Evolutionary conservation across 345 rosid species (phyloP), one percentile per base, ranked within the genome.

Genomic region (Salix arbutifolia): DNA sequence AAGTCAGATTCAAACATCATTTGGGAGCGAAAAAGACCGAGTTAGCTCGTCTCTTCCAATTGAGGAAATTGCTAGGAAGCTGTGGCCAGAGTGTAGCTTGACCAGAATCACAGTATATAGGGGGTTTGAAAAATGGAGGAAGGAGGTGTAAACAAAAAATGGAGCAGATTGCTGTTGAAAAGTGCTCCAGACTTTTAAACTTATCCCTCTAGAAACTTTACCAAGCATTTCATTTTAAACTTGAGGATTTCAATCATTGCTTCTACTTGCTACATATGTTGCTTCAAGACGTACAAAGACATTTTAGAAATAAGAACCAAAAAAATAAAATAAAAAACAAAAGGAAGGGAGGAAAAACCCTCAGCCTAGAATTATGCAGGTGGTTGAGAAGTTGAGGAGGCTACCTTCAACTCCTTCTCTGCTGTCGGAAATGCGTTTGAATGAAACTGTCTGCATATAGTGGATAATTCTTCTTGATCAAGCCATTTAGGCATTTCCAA

Each of bases 401-500:
- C 78, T 86, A 83, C 85, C 86, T 79, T 78, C 77, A 83, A 82
- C 46, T 84, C 81, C 71, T 86, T 58, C 88, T 83, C 60, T 86
- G 91, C 74, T 81, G 82, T 74, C 90, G 86, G 75, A 96, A 96
- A 90, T 93, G 98, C 86, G 91, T 84, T 76, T 87, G 90, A 83
- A 96, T 92, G 82, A 96, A 96, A 81, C 90, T 90, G 81, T 93
- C 97, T 23, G 98, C 98, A 67, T 92, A 88, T 48, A 92, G 82
- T 42, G 98, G 99, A 82, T 93, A 93, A 81, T 91, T 96, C 87
- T 89, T 93, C 86, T 89, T 87, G 72, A 96, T 92, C 72, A 96
- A 76, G 19, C 98, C 98, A 84, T 92, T 90, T 82, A 93, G 88
- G 90, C 99, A 96, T 86, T 96, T 96, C 99, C 98, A 91, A 84